Evolutionary conservation across 225 moss, liverwort and hornwort genomes (phyloP), one percentile per base, ranked within the genome.

Genomic region (Pseudisothecium myosuroides): DNA sequence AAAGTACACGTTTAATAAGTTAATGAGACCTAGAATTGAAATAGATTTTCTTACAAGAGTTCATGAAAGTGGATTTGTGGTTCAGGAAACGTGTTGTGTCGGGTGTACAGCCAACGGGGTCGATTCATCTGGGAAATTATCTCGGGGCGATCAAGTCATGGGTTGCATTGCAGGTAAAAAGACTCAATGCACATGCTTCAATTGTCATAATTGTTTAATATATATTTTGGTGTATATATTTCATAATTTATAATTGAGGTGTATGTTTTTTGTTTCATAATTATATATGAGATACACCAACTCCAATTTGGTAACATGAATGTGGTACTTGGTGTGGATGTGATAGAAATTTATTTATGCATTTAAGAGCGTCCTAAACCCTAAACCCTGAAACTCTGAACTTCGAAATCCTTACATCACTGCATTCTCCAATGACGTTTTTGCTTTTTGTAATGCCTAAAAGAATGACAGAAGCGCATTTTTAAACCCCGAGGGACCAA

Each of bases 101-200:
- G 68, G 99, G 99, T 80, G 96, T 99, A 87, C 99, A 99, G 69
- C 99, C 97, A 52, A 99, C 97, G 41, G 96, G 99, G 52, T 91
- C 96, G n/a, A 95, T 99, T 90, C 99, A 99, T 91, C 89, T 99
- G 88, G 97, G 99, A 75, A 99, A 99, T 60, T 99, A 99, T 90
- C 95, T 99, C 11, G 97, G 97, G 39, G 97, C 99, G 76, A 99
- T 99, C 89, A 99, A 97, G 88, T 97, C 97, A 80, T 99, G 97
- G 99, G 97, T 99, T 73, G 92, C 96, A 56, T 95, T 99, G 67
- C 97, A 99, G 97, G 98, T 98, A 73, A 63, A 21, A 77, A 73
- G 83, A 19, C 36, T 82, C 82, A 59, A 39, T 83, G 63, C 79
- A 36, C 56, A 59, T 62, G 64, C 39, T 85, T 59, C 18, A 32